Conservation (phyloP, 2,329 filamentous ascomycete species). For the Pseudogymnoascus sp. region DNA sequence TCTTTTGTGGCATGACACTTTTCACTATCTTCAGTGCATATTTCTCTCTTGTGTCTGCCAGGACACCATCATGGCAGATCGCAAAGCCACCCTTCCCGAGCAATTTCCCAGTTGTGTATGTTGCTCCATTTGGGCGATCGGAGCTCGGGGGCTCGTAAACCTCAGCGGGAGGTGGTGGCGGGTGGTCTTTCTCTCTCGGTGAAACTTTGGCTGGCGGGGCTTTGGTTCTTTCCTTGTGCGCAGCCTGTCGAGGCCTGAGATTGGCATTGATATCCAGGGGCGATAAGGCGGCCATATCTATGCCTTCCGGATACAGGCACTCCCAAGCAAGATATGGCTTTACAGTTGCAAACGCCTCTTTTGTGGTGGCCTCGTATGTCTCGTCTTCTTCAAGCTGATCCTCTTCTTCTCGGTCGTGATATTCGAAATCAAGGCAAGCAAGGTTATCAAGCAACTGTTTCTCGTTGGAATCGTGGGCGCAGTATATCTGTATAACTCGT, state of each 20-base stretch:
- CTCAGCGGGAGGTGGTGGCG: slow-evolving; percentile 54
- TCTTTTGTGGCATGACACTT: slow-evolving; percentile 67
- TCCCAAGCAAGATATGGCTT: slow-evolving; percentile 20
- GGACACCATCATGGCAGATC: slow-evolving; percentile 68
- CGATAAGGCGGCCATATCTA: slow-evolving; percentile 57
- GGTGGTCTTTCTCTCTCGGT: slow-evolving; percentile 54
- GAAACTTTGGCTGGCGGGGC: slow-evolving; percentile 39
- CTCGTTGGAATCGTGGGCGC: slow-evolving; percentile 20
- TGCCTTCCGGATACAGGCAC: slow-evolving; percentile 32
- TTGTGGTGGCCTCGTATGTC: slow-evolving; percentile 18
- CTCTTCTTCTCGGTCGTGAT: background rate
- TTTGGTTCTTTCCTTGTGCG: slow-evolving; percentile 43
- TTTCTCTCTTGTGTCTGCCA: slow-evolving; percentile 57
- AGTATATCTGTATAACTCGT: slow-evolving; percentile 24
- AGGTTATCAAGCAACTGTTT: background rate
- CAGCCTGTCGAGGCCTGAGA: slow-evolving; percentile 36
- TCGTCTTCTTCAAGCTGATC: slow-evolving; percentile 2
- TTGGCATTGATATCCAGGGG: slow-evolving; percentile 59
- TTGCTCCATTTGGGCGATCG: slow-evolving; percentile 61
- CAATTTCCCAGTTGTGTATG: slow-evolving; percentile 67
- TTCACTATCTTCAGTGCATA: slow-evolving; percentile 79
- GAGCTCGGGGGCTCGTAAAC: slow-evolving; percentile 57
- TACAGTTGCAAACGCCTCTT: slow-evolving; percentile 15
- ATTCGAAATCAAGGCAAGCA: background rate
- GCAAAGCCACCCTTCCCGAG: slow-evolving; percentile 78